Evolutionary conservation across 768 basidiomycete genomes (phyloP), one percentile per base, ranked within the genome.

Genomic region (Mrakia blollopis): DNA sequence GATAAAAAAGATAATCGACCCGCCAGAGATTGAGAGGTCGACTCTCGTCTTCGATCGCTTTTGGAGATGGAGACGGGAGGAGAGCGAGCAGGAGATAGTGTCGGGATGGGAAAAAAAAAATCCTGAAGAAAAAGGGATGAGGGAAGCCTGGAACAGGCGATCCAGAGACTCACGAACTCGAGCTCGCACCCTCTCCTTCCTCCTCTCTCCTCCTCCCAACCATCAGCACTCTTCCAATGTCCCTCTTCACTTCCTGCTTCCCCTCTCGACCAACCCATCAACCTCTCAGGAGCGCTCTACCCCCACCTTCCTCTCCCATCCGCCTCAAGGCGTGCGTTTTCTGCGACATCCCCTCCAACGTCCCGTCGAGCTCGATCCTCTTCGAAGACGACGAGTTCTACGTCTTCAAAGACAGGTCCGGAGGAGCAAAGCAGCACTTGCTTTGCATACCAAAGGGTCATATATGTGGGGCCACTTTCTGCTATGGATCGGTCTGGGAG

Each of bases 401-500:
- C 41, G 75, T 76, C 18, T 76, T 76, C 68, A 41, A 35, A 23
- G 75, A 76, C 30, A 54, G 75, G 2, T 70, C 67, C 13, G 28
- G 11, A 41, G 68, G 75, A 11, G 75, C 65, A 0, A 21, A 21
- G 3, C 75, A 76, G 60, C 75, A 76, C 30, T 21, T 76, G 54
- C 57, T 76, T 6, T 69, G 68, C 32, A 76, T 76, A 13, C 75
- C 75, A 0, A 68, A 57, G 39, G 68, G 57, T 47, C 68, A 76
- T 28, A 37, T 74, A 16, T 62, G 73, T 74, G 0, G 18, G 73
- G 18, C 25, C 25, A 28, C 35, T 30, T 21, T 52, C 52, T 18
- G 1, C n/a, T n/a, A n/a, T n/a, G n/a, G 39, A 6, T 18, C 13
- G 25, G 4, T 25, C 60, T 30, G 23, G 2, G 11, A 13, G 63